These are phyloP conservation scores for Sphagnum tenellum DNA, from an alignment of 225 moss, liverwort and hornwort species.

Conservation along the genomic window DNA sequence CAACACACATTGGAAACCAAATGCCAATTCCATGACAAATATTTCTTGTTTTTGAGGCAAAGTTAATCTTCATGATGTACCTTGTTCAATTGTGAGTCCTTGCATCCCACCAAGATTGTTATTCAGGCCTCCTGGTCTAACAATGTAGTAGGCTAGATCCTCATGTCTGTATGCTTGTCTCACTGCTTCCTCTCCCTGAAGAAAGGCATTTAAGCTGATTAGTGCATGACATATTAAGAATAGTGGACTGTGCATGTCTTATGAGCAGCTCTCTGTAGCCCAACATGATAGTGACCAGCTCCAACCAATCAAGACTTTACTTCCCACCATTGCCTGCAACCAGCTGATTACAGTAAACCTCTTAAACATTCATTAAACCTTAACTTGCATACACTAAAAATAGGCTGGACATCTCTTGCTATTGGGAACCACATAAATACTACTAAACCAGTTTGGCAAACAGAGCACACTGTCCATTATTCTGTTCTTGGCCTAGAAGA, in stretches of 20 bases:
- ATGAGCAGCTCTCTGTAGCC: too few relatives aligned
- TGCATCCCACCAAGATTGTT: slow-evolving; percentile 57
- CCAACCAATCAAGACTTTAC: not conserved
- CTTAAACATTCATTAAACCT: too few relatives aligned
- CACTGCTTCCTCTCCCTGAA: slow-evolving; percentile 68
- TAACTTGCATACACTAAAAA: too few relatives aligned
- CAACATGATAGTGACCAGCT: too few relatives aligned
- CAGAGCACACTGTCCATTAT: too few relatives aligned
- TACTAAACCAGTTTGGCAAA: not conserved
- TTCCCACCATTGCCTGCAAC: not conserved
- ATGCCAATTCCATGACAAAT: too few relatives aligned
- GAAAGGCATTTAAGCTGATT: not conserved
- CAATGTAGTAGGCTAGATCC: slow-evolving; percentile 73
- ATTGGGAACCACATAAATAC: not conserved
- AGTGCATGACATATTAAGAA: too few relatives aligned
- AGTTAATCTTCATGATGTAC: slow-evolving; percentile 11
- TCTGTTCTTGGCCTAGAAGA: too few relatives aligned
- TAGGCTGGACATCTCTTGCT: not conserved
- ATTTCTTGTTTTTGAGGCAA: too few relatives aligned
- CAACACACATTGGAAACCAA: too few relatives aligned
- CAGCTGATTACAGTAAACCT: too few relatives aligned
- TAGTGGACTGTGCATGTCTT: too few relatives aligned
- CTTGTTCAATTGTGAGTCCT: slow-evolving; percentile 71
- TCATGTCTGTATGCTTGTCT: slow-evolving; percentile 54
- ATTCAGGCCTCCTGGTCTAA: slow-evolving; percentile 68